Evolutionary conservation across 2,329 filamentous ascomycete species (phyloP), one percentile per base, ranked within the genome.

Genomic region (Ceratocystis destructans): DNA sequence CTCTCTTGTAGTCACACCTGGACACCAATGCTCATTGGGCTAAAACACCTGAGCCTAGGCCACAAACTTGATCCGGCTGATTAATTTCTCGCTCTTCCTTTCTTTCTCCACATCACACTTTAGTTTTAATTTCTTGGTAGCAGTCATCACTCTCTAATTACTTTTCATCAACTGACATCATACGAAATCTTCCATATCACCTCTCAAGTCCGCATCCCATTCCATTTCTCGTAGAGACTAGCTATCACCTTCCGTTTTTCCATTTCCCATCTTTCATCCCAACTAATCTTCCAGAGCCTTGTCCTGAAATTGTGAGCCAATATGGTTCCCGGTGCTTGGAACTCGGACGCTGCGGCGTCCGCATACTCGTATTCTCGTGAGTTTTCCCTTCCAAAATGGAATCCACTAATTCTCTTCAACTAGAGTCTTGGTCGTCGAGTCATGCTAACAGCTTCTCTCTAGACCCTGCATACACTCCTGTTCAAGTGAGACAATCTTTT

Each of bases 401-500:
- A 12, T 22, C 15, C n/a, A 37, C 53, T 41, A 41, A 10, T 41
- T 41, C 37, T 41, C 4, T 41, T 41, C 12, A 15, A 1, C 37
- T 15, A 3, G 1, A n/a, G 17, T 25, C 25, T 28, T 12, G 8
- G 46, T 63, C 25, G 41, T 6, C 3, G 37, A 22, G 37, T 6
- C 22, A 8, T 50, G 17, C 63, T 67, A 59, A 67, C 57, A 25
- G 8, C 4, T 5, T 15, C 12, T n/a, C 31, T 61, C 70, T 72
- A 76, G 77, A 79, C 70, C 79, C 82, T 71, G 83, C 83, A 68
- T 87, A 82, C 71, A 84, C 82, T 68, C 77, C 82, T 70, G 84
- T 87, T 69, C 79, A 82, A 75, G 82, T 85, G 72, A 83, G 83
- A 71, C 83, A 84, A 75, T 80, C 77, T 70, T 83, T 86, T 73